phyloP scores from a whole-genome alignment of 1,284 basidiomycete genomes.

The Polyporus tsugae region DNA sequence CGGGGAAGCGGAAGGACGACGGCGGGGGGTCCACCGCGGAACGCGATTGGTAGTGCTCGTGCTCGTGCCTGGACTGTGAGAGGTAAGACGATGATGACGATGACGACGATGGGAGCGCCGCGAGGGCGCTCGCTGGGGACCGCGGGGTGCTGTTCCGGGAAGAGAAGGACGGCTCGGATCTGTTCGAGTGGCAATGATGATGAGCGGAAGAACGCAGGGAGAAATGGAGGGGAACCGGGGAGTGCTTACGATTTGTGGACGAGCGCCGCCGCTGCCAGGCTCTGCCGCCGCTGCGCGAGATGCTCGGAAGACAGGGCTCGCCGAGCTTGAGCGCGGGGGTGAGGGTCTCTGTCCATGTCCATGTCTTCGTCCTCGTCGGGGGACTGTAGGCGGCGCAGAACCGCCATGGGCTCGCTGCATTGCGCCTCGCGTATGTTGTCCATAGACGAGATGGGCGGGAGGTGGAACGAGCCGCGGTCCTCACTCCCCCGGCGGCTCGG shows the following conservation, averaged over 20 bases:
- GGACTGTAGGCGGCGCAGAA: slow-evolving; percentile 62
- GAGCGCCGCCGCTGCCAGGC: slow-evolving; percentile 28
- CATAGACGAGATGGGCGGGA: slow-evolving; percentile 74
- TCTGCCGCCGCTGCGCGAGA: slow-evolving; percentile 30
- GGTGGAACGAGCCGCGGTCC: slow-evolving; percentile 48
- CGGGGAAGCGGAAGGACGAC: slow-evolving; percentile 6
- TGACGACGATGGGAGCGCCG: slow-evolving; percentile 20
- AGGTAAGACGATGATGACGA: slow-evolving; percentile 4
- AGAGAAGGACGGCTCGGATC: slow-evolving; percentile 18
- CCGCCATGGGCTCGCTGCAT: slow-evolving; percentile 65
- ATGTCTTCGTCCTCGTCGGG: slow-evolving; percentile 49
- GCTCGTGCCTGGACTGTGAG: slow-evolving; percentile 13
- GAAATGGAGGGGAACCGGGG: background rate
- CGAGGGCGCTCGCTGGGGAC: slow-evolving; percentile 28
- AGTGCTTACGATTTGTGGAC: slow-evolving; percentile 28
- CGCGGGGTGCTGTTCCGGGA: slow-evolving; percentile 13
- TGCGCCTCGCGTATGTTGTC: slow-evolving; percentile 62
- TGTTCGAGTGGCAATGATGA: slow-evolving; percentile 18
- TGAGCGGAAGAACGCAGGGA: slow-evolving; percentile 9
- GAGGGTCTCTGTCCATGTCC: background rate
- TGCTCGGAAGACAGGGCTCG: slow-evolving; percentile 13
- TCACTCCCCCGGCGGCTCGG: slow-evolving; percentile 23
- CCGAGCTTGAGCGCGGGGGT: slow-evolving; percentile 5
- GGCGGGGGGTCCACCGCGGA: slow-evolving; percentile 16
- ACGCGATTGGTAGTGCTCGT: slow-evolving; percentile 18